Base-by-base conservation (phyloP, 2,329 filamentous ascomycete species). In the Exserohilum rostratum region DNA sequence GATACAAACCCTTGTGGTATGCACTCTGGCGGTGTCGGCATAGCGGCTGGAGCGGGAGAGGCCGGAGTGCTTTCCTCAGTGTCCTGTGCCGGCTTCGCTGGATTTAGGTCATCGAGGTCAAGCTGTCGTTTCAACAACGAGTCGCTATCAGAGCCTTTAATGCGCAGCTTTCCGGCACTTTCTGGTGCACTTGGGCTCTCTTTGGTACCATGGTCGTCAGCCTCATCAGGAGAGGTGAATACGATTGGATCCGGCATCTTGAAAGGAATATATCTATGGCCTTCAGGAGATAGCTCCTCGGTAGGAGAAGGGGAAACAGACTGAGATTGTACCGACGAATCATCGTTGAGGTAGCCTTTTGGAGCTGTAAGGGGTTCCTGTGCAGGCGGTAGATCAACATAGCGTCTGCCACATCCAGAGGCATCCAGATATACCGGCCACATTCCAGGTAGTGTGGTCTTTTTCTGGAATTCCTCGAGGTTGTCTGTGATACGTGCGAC, bases 1-100 rank as follows among this genome's bases (percentile, higher is more conserved):
- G 77, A 76, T 2, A 77, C 80, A 11, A 92, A 79, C 3, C 85
- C 85, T 61, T 90, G 86, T 2, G 69, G 62, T 49, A 68, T 60
- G 43, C 72, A 75, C 30, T 66, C 66, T 3, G 70, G 71, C n/a
- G 47, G 57, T 6, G 58, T 60, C 35, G 60, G 61, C n/a, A 49
- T 54, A 9, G 61, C 48, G 6, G 57, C 30, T 40, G 25, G 27
- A 13, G 55, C 50, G 18, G 51, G 50, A 29, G 57, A 38, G 34
- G 56, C 45, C 13, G 51, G 22, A 47, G 33, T 13, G 17, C 31
- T 47, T 30, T 42, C 42, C 20, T 55, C 54, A 9, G 38, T 29
- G 34, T 52, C 27, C 15, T 30, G 45, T n/a, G 55, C 45, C n/a
- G 49, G 51, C 6, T 48, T 49, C 2, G 60, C 48, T 12, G 56